Conservation (phyloP, 352 stramenopile species). For the Phytopythium montanum region DNA sequence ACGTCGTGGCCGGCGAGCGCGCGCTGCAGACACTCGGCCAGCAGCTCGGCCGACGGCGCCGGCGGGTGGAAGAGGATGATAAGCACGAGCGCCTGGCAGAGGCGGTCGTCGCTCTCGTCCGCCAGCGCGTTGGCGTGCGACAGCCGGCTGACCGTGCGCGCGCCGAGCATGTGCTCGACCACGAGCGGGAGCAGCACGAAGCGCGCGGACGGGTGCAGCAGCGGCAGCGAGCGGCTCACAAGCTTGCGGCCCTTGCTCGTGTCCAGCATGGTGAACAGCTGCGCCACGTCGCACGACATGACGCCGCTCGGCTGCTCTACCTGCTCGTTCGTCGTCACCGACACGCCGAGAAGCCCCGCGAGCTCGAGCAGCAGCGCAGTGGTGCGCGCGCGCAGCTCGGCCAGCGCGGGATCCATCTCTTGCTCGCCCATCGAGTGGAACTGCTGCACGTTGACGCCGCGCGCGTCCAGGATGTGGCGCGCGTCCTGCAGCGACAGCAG, state of each 20-base stretch:
- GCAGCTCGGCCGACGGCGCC: constrained; percentile 53
- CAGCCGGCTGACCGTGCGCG: constrained; percentile 28
- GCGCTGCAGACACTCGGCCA: constrained; percentile 60
- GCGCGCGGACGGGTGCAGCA: constrained; percentile 75
- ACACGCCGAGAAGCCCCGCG: constrained; percentile 56
- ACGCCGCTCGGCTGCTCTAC: constrained; percentile 11
- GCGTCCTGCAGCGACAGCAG: constrained; percentile 79
- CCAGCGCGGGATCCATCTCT: constrained; percentile 70
- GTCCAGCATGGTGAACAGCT: constrained; percentile 56
- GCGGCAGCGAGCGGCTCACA: constrained; percentile 67
- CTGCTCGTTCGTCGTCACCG: constrained; percentile 14
- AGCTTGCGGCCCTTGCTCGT: constrained; percentile 70
- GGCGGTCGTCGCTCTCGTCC: constrained; percentile 41
- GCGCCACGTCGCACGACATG: constrained; percentile 46
- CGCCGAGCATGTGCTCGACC: constrained; percentile 58
- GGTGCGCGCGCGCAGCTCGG: constrained; percentile 60
- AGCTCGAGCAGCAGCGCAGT: constrained; percentile 70
- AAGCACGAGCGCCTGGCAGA: constrained; percentile 80
- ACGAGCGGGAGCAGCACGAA: constrained; percentile 73
- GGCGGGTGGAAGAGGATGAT: constrained; percentile 79
- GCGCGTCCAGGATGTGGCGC: constrained; percentile 75
- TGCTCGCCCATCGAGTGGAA: constrained; percentile 76
- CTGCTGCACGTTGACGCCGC: constrained; percentile 81
- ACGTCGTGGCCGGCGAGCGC: constrained; percentile 54
- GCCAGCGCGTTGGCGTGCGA: constrained; percentile 15